A percentile compares a stretch with the other conserved stretches of the same genome.
Conservation (phyloP, 176 grass and related monocot species). For the Juncus effusus region DNA sequence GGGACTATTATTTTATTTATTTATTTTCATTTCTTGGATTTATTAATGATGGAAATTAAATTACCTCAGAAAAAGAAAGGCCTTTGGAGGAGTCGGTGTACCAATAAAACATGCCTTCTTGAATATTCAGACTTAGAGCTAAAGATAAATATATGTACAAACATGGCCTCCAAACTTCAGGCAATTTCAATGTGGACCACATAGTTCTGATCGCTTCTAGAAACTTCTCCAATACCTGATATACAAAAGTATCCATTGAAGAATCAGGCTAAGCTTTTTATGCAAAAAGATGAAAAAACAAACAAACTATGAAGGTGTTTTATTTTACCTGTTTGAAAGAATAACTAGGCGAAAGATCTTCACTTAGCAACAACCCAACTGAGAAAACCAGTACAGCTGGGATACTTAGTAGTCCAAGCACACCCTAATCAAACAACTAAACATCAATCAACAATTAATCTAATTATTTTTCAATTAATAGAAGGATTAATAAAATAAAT, state of each 20-base stretch:
- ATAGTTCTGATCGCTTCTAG: slow-evolving; percentile 62
- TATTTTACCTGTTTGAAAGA: slow-evolving; percentile 48
- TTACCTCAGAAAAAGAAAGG: slow-evolving; percentile 74
- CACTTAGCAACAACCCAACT: slow-evolving; percentile 68
- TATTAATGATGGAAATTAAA: slow-evolving; percentile 10
- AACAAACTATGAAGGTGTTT: background rate
- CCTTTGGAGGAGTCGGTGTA: slow-evolving; percentile 64
- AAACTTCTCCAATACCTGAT: slow-evolving; percentile 64
- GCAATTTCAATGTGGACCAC: slow-evolving; percentile 59
- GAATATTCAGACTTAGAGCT: slow-evolving; percentile 74
- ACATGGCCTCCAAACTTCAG: slow-evolving; percentile 80
- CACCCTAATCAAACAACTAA: slow-evolving; percentile 50
- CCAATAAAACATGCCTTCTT: slow-evolving; percentile 98
- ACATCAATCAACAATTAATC: background rate
- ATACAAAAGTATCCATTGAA: slow-evolving; percentile 15
- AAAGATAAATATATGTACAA: slow-evolving; percentile 79
- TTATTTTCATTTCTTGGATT: no score
- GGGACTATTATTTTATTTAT: no score
- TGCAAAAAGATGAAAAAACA: background rate
- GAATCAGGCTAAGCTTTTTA: background rate
- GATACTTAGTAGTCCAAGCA: slow-evolving; percentile 67
- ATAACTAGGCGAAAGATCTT: slow-evolving; percentile 40
- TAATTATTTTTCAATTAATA: no score
- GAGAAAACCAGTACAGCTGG: slow-evolving; percentile 55
- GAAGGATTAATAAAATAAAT: no score